These are phyloP conservation scores for Serendipita sp. DNA, from an alignment of 768 basidiomycete genomes.

Conservation along the genomic window DNA sequence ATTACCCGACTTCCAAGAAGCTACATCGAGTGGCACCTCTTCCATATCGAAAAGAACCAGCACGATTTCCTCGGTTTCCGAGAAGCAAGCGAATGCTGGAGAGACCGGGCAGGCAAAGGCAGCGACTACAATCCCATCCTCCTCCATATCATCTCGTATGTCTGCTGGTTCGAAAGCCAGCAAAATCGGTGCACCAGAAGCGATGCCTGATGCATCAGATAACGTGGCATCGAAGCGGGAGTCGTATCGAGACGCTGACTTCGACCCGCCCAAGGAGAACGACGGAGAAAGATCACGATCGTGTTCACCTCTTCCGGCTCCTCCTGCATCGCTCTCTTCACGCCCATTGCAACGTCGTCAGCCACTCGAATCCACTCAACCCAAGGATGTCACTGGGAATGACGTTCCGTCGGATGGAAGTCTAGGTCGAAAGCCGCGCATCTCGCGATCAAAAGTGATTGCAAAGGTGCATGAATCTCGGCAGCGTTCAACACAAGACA, in stretches of 20 bases:
- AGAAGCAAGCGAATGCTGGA: too few relatives aligned
- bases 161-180: too few relatives aligned
- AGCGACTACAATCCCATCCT: too few relatives aligned
- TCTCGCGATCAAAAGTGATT: conserved; percentile 69
- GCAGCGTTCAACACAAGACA: not conserved
- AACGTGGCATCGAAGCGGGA: not conserved
- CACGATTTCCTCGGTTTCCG: too few relatives aligned
- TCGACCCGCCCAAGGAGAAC: not conserved
- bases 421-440: conserved; percentile 45
- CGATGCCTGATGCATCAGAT: too few relatives aligned
- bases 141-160: too few relatives aligned
- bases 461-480: conserved; percentile 61
- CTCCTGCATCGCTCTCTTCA: conserved; percentile 4
- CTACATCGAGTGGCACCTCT: too few relatives aligned
- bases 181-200: too few relatives aligned
- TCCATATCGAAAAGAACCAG: too few relatives aligned
- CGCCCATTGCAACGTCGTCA: not conserved
- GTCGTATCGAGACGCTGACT: not conserved
- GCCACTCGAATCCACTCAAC: not conserved
- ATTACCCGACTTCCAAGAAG: too few relatives aligned
- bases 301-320: not conserved
- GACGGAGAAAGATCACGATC: conserved; percentile 5
- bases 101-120: too few relatives aligned
- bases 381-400: not conserved
- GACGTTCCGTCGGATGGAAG: not conserved